Percentiles rank a stretch among this genome's conserved stretches.
These are phyloP conservation scores for Mucor plumbeus DNA, from an alignment of 371 early-diverging fungal genomes.

Conservation along the genomic window DNA sequence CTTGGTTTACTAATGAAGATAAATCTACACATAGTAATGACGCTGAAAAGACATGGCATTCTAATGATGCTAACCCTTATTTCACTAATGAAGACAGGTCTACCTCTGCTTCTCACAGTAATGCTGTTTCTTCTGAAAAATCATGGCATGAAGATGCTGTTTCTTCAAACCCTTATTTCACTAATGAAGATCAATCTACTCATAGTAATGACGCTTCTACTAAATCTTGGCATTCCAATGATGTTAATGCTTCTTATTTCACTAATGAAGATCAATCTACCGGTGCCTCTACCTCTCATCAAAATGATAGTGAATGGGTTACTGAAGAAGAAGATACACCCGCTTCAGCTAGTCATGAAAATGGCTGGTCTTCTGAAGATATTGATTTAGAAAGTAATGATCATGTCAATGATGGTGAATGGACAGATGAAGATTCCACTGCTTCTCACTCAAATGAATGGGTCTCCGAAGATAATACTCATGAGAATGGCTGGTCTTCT, in stretches of 20 bases:
- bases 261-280: conserved; percentile 32
- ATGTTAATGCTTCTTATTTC: conserved; percentile 30
- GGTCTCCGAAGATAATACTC: conserved; percentile 10
- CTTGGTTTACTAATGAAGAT: conserved; percentile 28
- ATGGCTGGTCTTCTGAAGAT: conserved; percentile 37
- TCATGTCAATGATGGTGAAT: conserved; percentile 23
- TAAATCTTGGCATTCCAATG: conserved; percentile 17
- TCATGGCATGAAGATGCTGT: background rate
- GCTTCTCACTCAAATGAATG: conserved; percentile 6
- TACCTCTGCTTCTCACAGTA: background rate
- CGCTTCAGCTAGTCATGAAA: conserved; percentile 7
- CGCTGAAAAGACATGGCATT: conserved; percentile 8
- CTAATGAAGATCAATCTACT: conserved; percentile 19
- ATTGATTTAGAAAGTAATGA: background rate
- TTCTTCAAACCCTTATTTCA: conserved; percentile 18
- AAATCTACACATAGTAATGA: conserved; percentile 8
- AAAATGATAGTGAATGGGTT: conserved; percentile 30
- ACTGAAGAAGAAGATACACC: conserved; percentile 23
- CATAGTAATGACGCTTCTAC: background rate
- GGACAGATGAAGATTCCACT: conserved; percentile 3
- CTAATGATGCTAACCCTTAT: conserved; percentile 7
- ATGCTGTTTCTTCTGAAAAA: conserved; percentile 6
- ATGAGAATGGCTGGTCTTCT: conserved; percentile 19
- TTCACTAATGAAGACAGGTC: conserved; percentile 28
- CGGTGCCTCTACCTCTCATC: conserved; percentile 8